These are phyloP conservation scores for Lodderomyces orthopsilosis DNA, from an alignment of 1,139 yeast species.

Conservation along the genomic window DNA sequence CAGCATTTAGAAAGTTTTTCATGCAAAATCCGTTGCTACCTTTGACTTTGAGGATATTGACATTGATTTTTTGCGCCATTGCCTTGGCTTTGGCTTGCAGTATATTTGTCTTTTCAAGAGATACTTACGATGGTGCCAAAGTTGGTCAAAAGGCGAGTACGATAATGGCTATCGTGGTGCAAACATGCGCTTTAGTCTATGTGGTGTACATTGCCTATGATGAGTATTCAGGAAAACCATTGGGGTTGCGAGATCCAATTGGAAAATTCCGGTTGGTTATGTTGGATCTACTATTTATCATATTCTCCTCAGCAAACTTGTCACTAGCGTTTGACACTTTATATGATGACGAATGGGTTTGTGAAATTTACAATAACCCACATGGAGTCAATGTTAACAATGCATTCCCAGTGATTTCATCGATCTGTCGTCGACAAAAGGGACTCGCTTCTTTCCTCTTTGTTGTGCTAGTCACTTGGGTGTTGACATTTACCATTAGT, in stretches of 20 bases:
- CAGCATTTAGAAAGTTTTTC: slow-evolving; percentile 56
- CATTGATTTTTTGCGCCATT: slow-evolving; percentile 56
- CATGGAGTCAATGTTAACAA: slow-evolving; percentile 20
- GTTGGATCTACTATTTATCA: slow-evolving; percentile 81
- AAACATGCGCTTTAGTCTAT: slow-evolving; percentile 74
- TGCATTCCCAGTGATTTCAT: slow-evolving; percentile 31
- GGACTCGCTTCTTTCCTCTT: slow-evolving; percentile 78
- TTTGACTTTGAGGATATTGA: slow-evolving; percentile 66
- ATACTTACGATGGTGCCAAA: slow-evolving; percentile 34
- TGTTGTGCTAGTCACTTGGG: slow-evolving; percentile 76
- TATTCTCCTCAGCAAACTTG: slow-evolving; percentile 88
- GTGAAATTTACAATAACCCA: slow-evolving; percentile 34
- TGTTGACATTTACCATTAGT: slow-evolving; percentile 78
- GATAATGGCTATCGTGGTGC: slow-evolving; percentile 86
- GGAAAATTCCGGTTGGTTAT: slow-evolving; percentile 75
- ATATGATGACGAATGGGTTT: slow-evolving; percentile 81
- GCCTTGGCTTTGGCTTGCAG: slow-evolving; percentile 71
- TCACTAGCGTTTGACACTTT: slow-evolving; percentile 83
- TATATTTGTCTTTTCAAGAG: slow-evolving; percentile 50
- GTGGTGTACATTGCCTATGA: slow-evolving; percentile 81
- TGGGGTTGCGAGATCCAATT: slow-evolving; percentile 81
- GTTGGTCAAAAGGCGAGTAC: slow-evolving; percentile 84
- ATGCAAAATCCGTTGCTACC: slow-evolving; percentile 82
- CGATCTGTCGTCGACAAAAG: slow-evolving; percentile 76
- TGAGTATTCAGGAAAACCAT: slow-evolving; percentile 87